Conservation (phyloP, 2,329 filamentous ascomycete species). For the Ophiocordyceps robertsii region DNA sequence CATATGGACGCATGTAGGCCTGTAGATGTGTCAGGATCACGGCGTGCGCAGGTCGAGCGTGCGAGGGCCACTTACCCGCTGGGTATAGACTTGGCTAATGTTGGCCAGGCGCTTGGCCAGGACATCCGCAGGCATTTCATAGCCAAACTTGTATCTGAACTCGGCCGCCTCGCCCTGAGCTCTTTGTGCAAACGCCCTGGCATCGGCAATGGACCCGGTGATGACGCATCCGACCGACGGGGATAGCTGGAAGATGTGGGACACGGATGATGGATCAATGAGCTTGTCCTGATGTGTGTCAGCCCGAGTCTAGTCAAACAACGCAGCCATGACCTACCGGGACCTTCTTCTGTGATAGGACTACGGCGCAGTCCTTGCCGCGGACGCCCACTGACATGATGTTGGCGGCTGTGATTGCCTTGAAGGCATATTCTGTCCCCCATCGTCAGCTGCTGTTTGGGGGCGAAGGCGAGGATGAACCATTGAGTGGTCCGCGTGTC, state of each 20-base stretch:
- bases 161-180: slow-evolving; percentile 93
- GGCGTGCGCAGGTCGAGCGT: no score
- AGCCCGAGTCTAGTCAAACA: background rate
- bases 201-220: slow-evolving; percentile 97
- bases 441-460: background rate
- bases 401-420: slow-evolving; percentile 97
- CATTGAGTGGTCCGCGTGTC: background rate
- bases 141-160: slow-evolving; percentile 96
- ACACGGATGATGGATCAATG: slow-evolving; percentile 92
- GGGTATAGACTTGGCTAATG: slow-evolving; percentile 98
- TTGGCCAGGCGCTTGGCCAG: slow-evolving; percentile 94
- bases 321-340: slow-evolving; percentile 52
- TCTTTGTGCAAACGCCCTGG: slow-evolving; percentile 80
- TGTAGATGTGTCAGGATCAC: slow-evolving; percentile 10
- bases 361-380: slow-evolving; percentile 93
- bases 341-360: slow-evolving; percentile 98
- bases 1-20: slow-evolving; percentile 96
- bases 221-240: slow-evolving; percentile 95
- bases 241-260: slow-evolving; percentile 94
- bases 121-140: slow-evolving; percentile 98
- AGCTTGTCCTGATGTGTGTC: slow-evolving; percentile 71
- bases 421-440: slow-evolving; percentile 95
- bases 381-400: slow-evolving; percentile 95
- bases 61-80: slow-evolving; percentile 50
- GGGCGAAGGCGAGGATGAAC: no score